Evolutionary conservation across 345 rosid genomes (phyloP).

Genomic region (Psidium guajava): DNA sequence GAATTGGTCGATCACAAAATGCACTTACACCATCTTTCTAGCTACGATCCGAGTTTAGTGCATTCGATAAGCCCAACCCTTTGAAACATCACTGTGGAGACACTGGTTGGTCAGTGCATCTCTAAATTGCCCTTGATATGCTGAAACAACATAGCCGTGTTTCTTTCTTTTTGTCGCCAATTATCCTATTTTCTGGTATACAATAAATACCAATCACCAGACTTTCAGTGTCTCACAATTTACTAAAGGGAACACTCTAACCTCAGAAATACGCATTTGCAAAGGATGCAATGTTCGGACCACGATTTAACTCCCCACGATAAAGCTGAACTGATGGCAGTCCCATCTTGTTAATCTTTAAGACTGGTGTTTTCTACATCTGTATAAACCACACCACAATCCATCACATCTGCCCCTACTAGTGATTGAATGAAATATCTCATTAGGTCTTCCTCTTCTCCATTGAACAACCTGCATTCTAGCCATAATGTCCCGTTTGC

Average conservation of each 20-base stretch:
- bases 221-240: neutral
- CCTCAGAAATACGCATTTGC: neutral
- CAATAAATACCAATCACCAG: neutral
- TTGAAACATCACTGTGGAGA: neutral
- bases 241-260: neutral
- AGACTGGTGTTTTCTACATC: neutral
- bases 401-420: neutral
- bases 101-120: neutral
- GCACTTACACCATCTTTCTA: neutral
- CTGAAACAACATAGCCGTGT: neutral
- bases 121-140: neutral
- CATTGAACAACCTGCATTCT: neutral
- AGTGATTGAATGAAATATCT: neutral
- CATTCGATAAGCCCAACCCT: neutral
- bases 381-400: neutral
- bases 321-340: neutral
- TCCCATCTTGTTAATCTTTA: neutral
- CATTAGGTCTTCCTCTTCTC: neutral
- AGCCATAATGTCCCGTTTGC: neutral
- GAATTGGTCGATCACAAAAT: neutral
- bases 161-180: neutral
- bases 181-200: neutral
- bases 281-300: neutral
- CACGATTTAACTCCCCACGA: neutral
- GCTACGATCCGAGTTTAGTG: neutral